Evolutionary conservation across 805 yeast genomes (phyloP).

Genomic region (Saccharomycopsis javanensis): DNA sequence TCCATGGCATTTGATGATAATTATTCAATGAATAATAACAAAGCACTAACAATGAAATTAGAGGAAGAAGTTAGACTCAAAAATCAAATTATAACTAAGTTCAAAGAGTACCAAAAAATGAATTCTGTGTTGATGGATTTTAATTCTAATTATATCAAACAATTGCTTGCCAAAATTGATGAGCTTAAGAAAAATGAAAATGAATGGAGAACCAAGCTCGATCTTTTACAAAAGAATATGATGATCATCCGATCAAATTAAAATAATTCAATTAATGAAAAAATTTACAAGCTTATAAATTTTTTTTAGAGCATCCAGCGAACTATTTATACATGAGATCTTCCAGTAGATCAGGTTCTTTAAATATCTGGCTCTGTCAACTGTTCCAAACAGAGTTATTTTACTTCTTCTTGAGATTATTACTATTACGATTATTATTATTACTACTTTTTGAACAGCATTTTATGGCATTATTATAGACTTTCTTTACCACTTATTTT

Average conservation of each 20-base stretch:
- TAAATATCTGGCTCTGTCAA: too few relatives aligned
- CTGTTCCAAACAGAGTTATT: neutral
- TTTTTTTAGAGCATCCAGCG: too few relatives aligned
- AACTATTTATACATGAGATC: too few relatives aligned
- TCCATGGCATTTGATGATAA: neutral
- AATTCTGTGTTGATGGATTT: slow-evolving; percentile 11
- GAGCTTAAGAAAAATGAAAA: slow-evolving; percentile 10
- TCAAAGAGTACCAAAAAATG: slow-evolving; percentile 13
- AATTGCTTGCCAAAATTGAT: slow-evolving; percentile 10
- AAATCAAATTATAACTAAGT: slow-evolving; percentile 2
- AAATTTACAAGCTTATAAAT: neutral
- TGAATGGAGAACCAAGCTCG: slow-evolving; percentile 9
- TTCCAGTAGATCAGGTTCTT: too few relatives aligned
- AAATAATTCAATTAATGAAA: neutral
- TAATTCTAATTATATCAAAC: slow-evolving; percentile 10
- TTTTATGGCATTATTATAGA: neutral
- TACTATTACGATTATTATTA: neutral
- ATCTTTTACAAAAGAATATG: slow-evolving; percentile 16
- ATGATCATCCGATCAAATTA: slow-evolving; percentile 6
- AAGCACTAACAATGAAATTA: neutral
- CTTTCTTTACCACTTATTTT: neutral
- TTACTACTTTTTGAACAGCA: neutral
- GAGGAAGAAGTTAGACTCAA: neutral
- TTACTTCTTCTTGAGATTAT: neutral
- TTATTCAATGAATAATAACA: neutral